These are phyloP conservation scores for Penicillium salamii DNA, from an alignment of 495 filamentous ascomycete genomes.

Conservation along the genomic window DNA sequence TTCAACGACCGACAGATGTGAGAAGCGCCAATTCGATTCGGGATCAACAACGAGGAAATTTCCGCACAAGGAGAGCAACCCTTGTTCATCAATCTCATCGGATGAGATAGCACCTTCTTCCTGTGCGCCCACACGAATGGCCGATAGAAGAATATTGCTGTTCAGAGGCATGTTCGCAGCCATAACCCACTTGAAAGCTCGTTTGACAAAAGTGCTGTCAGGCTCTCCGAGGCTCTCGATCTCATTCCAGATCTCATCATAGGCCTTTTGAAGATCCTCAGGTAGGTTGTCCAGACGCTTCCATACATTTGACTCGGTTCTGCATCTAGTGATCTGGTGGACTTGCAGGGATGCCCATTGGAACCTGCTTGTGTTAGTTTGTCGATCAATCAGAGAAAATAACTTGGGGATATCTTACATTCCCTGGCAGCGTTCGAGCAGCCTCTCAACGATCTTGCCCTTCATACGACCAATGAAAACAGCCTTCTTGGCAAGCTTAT, in stretches of 20 bases:
- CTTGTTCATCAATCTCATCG: slow-evolving; percentile 14
- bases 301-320: too few species aligned
- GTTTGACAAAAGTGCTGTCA: slow-evolving; percentile 23
- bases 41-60: slow-evolving; percentile 28
- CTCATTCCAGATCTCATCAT: slow-evolving; percentile 31
- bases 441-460: too few species aligned
- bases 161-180: slow-evolving; percentile 21
- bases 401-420: too few species aligned
- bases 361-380: too few species aligned
- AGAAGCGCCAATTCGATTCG: slow-evolving; percentile 28
- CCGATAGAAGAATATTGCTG: slow-evolving; percentile 9
- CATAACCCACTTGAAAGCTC: slow-evolving; percentile 37
- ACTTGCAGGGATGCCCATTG: too few species aligned
- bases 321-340: too few species aligned
- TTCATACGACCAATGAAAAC: too few species aligned
- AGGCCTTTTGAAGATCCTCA: slow-evolving; percentile 24
- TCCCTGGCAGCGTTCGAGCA: too few species aligned
- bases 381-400: too few species aligned
- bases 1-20: slow-evolving; percentile 30
- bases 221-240: slow-evolving; percentile 15
- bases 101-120: background rate
- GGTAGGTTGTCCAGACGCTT: too few species aligned
- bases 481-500: too few species aligned
- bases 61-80: slow-evolving; percentile 25
- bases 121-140: slow-evolving; percentile 8